phyloP scores from a whole-genome alignment of 2,329 filamentous ascomycete species.

The Zasmidium cellare region DNA sequence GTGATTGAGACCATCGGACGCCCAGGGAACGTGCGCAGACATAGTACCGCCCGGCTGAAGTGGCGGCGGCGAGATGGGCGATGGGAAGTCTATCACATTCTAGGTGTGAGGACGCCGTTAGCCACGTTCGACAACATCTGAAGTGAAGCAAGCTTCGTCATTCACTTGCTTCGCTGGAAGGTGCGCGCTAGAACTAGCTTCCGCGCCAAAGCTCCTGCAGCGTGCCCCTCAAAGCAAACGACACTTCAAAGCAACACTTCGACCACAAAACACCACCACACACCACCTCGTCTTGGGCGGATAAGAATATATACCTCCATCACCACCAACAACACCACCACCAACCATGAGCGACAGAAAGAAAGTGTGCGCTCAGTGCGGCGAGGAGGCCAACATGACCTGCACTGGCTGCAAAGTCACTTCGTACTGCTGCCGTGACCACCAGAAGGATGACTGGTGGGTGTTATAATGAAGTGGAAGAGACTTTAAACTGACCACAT shows the following conservation, averaged over 20 bases:
- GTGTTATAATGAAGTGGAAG: not conserved
- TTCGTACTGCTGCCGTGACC: not conserved
- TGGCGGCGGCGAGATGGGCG: conserved; percentile 8
- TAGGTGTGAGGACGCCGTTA: conserved; percentile 3
- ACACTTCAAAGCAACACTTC: not conserved
- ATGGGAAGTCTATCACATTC: conserved; percentile 7
- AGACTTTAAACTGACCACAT: not conserved
- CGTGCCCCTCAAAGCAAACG: not conserved
- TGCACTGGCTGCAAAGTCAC: conserved; percentile 2
- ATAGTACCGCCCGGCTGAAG: conserved; percentile 10
- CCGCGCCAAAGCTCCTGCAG: not conserved
- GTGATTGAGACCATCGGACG: conserved; percentile 8
- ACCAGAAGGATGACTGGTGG: not conserved
- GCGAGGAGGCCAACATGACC: not conserved
- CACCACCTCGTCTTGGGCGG: not conserved
- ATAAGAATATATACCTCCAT: not conserved
- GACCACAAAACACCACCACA: not conserved
- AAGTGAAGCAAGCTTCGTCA: not conserved
- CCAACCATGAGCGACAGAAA: not conserved
- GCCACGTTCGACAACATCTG: conserved; percentile 7
- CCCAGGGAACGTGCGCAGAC: conserved; percentile 7
- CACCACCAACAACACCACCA: not conserved
- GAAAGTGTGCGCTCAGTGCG: not conserved
- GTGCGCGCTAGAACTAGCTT: not conserved
- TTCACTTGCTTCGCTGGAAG: not conserved